These are phyloP conservation scores for Pichia phayaonensis DNA, from an alignment of 805 yeast genomes.

Conservation along the genomic window DNA sequence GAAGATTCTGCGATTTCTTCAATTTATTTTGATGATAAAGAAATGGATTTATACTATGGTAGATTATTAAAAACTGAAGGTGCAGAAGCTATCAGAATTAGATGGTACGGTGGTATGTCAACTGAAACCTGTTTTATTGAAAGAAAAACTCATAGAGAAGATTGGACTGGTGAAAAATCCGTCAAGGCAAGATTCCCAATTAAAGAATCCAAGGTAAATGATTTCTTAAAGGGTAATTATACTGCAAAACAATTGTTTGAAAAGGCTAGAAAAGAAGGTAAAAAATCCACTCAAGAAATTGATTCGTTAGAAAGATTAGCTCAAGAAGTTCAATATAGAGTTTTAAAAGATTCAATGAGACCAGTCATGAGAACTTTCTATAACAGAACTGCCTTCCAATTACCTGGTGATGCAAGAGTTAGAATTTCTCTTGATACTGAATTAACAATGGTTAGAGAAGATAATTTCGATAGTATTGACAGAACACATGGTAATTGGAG, in stretches of 20 bases:
- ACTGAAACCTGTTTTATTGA: conserved; percentile 91
- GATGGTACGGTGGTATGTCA: conserved; percentile 99
- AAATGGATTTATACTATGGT: conserved; percentile 88
- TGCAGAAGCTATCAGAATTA: conserved; percentile 94
- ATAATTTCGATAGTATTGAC: conserved; percentile 86
- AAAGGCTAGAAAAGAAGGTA: conserved; percentile 87
- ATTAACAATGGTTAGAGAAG: conserved; percentile 95
- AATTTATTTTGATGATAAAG: conserved; percentile 86
- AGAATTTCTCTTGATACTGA: conserved; percentile 97
- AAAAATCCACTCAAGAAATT: conserved; percentile 78
- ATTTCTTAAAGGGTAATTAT: conserved; percentile 72
- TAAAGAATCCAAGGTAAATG: conserved; percentile 85
- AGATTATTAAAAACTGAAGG: conserved; percentile 95
- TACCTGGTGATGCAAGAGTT: conserved; percentile 98
- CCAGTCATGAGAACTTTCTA: conserved; percentile 96
- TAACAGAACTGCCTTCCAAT: conserved; percentile 97
- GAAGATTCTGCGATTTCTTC: conserved; percentile 97
- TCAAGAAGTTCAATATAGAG: conserved; percentile 85
- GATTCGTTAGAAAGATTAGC: conserved; percentile 91
- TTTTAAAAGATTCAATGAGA: conserved; percentile 72
- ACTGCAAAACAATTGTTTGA: conserved; percentile 88
- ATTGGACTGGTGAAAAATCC: conserved; percentile 99
- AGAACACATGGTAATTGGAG: conserved; percentile 95
- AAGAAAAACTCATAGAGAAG: conserved; percentile 97
- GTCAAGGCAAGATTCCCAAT: conserved; percentile 94